Percentiles rank a stretch among this genome's conserved stretches.
Evolutionary conservation across 306 rosid species (phyloP).

Genomic region (Trifolium fragiferum): DNA sequence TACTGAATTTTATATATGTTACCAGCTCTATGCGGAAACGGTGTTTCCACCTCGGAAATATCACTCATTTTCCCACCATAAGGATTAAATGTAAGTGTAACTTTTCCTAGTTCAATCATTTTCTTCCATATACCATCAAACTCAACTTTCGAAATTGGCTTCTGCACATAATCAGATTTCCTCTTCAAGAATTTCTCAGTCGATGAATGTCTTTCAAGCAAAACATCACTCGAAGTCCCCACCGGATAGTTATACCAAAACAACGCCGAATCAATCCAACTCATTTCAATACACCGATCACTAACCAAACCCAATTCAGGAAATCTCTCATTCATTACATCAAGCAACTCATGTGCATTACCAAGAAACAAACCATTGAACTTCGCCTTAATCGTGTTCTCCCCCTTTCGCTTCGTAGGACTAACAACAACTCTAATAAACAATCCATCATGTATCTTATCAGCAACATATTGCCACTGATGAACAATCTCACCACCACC

Average conservation of each 20-base stretch:
- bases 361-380: slow-evolving; percentile 73
- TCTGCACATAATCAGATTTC: slow-evolving; percentile 73
- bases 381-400: slow-evolving; percentile 57
- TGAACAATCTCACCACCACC: slow-evolving; percentile 62
- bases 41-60: slow-evolving; percentile 60
- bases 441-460: slow-evolving; percentile 49
- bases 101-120: slow-evolving; percentile 62
- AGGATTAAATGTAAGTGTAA: slow-evolving; percentile 59
- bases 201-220: slow-evolving; percentile 58
- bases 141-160: slow-evolving; percentile 52
- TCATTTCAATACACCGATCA: slow-evolving; percentile 62
- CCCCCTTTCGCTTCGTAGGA: slow-evolving; percentile 50
- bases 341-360: slow-evolving; percentile 44
- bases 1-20: slow-evolving; percentile 71
- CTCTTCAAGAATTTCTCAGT: slow-evolving; percentile 64
- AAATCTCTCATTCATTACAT: slow-evolving; percentile 49
- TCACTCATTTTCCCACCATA: slow-evolving; percentile 77
- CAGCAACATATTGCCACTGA: slow-evolving; percentile 67
- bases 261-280: slow-evolving; percentile 64
- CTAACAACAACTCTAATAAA: slow-evolving; percentile 69
- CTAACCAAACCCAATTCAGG: slow-evolving; percentile 61
- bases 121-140: slow-evolving; percentile 70
- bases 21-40: slow-evolving; percentile 81
- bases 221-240: slow-evolving; percentile 53
- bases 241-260: slow-evolving; percentile 64